These are phyloP conservation scores for Penicillium soppii DNA, from an alignment of 495 filamentous ascomycete species.

Conservation along the genomic window DNA sequence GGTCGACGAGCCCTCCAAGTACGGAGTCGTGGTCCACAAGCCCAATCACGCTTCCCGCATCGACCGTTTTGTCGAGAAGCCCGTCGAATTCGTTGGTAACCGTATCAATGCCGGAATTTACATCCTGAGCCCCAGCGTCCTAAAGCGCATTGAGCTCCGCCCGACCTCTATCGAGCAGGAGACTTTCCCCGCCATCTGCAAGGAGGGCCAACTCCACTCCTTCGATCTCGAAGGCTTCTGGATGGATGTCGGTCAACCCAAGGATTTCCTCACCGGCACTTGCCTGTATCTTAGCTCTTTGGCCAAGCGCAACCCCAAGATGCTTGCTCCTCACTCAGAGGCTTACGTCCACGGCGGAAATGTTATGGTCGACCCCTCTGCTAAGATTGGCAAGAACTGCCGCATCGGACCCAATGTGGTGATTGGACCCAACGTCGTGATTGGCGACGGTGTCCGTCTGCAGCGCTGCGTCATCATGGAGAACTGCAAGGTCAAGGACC, in stretches of 20 bases:
- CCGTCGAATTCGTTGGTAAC: constrained; percentile 98
- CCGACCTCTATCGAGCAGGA: constrained; percentile 99
- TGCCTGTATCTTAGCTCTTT: constrained; percentile 95
- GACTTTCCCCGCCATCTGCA: constrained; percentile 94
- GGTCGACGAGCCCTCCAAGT: constrained; percentile 98
- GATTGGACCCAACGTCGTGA: constrained; percentile 90
- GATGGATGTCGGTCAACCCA: constrained; percentile 99
- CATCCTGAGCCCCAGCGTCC: constrained; percentile 91
- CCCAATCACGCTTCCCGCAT: constrained; percentile 88
- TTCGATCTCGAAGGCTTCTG: constrained; percentile 99
- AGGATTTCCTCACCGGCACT: constrained; percentile 96
- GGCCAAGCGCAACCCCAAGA: constrained; percentile 86
- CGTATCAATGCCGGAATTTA: constrained; percentile 99
- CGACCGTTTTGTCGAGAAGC: constrained; percentile 99
- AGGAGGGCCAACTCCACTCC: constrained; percentile 90
- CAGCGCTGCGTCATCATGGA: constrained; percentile 91
- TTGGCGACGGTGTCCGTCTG: constrained; percentile 92
- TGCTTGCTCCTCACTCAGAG: constrained; percentile 71
- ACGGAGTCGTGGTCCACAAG: constrained; percentile 98
- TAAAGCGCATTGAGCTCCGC: constrained; percentile 89
- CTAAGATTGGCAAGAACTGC: constrained; percentile 98
- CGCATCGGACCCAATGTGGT: constrained; percentile 97
- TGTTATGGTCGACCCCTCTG: constrained; percentile 91
- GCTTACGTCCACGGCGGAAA: constrained; percentile 93
- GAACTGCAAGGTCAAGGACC: constrained; percentile 94